Base-by-base conservation (phyloP, 805 yeast genomes). In the Candida maesae region DNA sequence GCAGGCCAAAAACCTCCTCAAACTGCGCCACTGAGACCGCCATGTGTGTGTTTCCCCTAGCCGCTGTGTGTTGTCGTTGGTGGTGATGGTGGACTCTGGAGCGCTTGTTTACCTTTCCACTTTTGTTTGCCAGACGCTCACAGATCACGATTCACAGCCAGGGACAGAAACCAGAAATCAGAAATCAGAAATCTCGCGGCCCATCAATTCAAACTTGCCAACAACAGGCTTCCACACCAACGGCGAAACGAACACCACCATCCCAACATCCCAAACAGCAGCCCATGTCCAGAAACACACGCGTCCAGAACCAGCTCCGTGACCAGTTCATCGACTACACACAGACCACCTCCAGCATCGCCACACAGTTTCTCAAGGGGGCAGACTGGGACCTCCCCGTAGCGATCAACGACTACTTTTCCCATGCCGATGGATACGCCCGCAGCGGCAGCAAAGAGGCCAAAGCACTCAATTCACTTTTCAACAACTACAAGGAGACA, bases 281-380 rank as follows among this genome's bases (percentile, higher is more conserved):
- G n/a, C n/a, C n/a, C 28, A 55, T 53, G 59, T 53, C 55, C 9
- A 46, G 48, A 20, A 50, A 47, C 28, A 35, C 42, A 13, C 39
- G 47, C 15, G 26, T 41, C 1, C 56, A 53, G 41, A 49, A 47
- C 33, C 60, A 56, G 36, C 45, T 57, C 15, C 47, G 55, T 12
- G 61, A 57, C 32, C 56, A 46, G 42, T 57, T 57, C 41, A 55
- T 56, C 27, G 60, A 54, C 41, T 56, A 55, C 39, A 57, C 61
- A 4, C 49, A 46, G 23, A 42, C 56, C 3, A 55, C 55, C 3
- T 34, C 51, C 0, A 25, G 49, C 11, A 45, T 53, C 6, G 61
- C 61, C 2, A 56, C 48, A 16, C 43, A 42, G 34, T 57, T 54
- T 19, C 47, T 57, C 14, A 42, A 35, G 8, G 31, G 34, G 17